Percentiles rank a stretch among this genome's conserved stretches.
Conservation (phyloP, 2,329 filamentous ascomycete genomes). For the Juglanconis oblonga region DNA sequence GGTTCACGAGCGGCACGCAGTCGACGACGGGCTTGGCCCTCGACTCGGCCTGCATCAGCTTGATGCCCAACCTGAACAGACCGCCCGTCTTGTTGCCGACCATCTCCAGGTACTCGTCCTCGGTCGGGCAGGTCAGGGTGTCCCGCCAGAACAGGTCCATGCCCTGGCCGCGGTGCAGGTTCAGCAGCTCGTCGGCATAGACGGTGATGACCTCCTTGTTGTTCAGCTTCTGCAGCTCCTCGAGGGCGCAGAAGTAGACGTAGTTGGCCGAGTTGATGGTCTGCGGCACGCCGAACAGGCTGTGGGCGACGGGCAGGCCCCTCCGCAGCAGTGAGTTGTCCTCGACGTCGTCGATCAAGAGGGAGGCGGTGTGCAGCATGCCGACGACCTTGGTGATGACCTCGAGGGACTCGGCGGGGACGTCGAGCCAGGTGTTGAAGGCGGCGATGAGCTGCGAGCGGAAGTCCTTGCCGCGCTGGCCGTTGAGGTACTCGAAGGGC, state of each 20-base stretch:
- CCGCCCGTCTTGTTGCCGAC: constrained; percentile 88
- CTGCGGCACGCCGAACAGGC: constrained; percentile 80
- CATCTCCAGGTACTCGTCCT: constrained; percentile 94
- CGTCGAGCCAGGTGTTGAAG: constrained; percentile 78
- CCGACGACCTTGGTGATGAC: constrained; percentile 77
- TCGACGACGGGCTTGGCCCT: constrained; percentile 44
- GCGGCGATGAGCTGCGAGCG: constrained; percentile 74
- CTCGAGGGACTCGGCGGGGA: constrained; percentile 65
- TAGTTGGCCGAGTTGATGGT: constrained; percentile 92
- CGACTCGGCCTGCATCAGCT: constrained; percentile 81
- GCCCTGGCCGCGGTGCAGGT: constrained; percentile 82
- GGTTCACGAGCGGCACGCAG: constrained; percentile 80
- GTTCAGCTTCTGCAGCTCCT: constrained; percentile 67
- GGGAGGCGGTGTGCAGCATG: constrained; percentile 81
- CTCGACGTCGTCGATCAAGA: constrained; percentile 86
- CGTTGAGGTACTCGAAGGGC: constrained; percentile 77
- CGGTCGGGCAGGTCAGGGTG: constrained; percentile 76
- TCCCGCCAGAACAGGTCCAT: constrained; percentile 93
- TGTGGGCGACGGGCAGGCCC: constrained; percentile 78
- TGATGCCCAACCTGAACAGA: constrained; percentile 78
- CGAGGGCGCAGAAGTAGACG: constrained; percentile 77
- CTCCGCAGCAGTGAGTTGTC: constrained; percentile 66
- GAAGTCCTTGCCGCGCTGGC: constrained; percentile 81
- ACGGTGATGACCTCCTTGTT: constrained; percentile 67
- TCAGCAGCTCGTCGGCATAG: constrained; percentile 78